Base-by-base conservation (phyloP, 2,329 filamentous ascomycete genomes). In the Aspergillus sp. region DNA sequence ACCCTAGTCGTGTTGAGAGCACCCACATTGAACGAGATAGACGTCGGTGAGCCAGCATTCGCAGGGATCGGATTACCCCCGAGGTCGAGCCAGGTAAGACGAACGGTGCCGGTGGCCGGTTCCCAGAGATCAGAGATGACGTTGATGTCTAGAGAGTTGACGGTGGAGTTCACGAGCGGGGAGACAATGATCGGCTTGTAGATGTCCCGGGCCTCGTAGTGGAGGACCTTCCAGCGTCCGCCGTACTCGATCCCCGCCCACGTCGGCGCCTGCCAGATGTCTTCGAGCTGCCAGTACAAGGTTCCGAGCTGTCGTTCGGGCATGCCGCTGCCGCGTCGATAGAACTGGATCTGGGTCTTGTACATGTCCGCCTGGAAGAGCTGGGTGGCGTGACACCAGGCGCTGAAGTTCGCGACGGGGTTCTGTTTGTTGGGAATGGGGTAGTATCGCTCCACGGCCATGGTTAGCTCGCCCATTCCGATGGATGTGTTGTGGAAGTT, bases 271-370 rank as follows among this genome's bases (percentile, higher is more conserved):
- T 86, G 84, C 85, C 85, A 87, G 59, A 86, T 82, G 65, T 88
- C 86, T 64, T 88, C 85, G 1, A 89, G 75, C 66, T 88, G 86
- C 86, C 86, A 89, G 69, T 87, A 88, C 5, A 89, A 68, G 11
- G 79, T 81, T 0, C 85, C 86, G 2, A 88, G 77, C 64, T 87
- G 84, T 0, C 84, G 77, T 60, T 88, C 81, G 0, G 80, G 82
- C 65, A 81, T 67, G 0, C 84, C 86, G 45, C 82, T 85, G 0
- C 86, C 86, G 5, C 82, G 77, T 5, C 86, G 80, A 66, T 88
- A 88, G 71, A 84, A 87, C 55, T 84, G 78, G 16, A 88, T 87
- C 69, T 88, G 80, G 2, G 76, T 80, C 46, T 81, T 82, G 71
- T 88, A 87, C 69, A 84, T 83, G 63, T 87, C 85, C 2, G 85